Evolutionary conservation across 306 rosid genomes (phyloP).

Genomic region (Arachis hypogaea): DNA sequence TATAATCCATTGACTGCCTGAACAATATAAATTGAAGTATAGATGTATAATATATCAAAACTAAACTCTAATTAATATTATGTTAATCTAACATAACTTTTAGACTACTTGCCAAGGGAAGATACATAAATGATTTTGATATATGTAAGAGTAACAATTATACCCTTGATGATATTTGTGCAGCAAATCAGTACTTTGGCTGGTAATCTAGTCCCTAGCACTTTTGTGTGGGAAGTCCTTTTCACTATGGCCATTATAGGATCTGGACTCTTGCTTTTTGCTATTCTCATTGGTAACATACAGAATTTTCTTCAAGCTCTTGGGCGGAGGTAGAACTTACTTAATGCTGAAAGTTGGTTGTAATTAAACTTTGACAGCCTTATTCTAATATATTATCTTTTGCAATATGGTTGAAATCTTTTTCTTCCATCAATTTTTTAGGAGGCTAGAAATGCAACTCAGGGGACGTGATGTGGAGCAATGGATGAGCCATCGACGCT

Average conservation of each 20-base stretch:
- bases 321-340: conserved; percentile 56
- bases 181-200: conserved; percentile 92
- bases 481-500: conserved; percentile 43
- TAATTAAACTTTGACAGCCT: not conserved
- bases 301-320: conserved; percentile 90
- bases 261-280: conserved; percentile 79
- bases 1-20: not conserved
- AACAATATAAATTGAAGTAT: not conserved
- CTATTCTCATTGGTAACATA: conserved; percentile 83
- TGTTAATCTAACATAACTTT: not conserved
- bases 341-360: conserved; percentile 17
- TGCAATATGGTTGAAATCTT: conserved; percentile 2
- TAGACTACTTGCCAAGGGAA: not conserved
- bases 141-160: conserved; percentile 25
- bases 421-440: not conserved
- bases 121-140: conserved; percentile 13
- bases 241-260: conserved; percentile 74
- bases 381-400: conserved; percentile 3
- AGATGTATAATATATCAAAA: not conserved
- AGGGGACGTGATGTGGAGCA: conserved; percentile 43
- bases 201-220: conserved; percentile 73
- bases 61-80: too few species aligned
- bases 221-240: conserved; percentile 70
- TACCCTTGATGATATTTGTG: conserved; percentile 37
- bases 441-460: conserved; percentile 44